phyloP scores from a whole-genome alignment of 306 rosid species.

The Quercus alba region DNA sequence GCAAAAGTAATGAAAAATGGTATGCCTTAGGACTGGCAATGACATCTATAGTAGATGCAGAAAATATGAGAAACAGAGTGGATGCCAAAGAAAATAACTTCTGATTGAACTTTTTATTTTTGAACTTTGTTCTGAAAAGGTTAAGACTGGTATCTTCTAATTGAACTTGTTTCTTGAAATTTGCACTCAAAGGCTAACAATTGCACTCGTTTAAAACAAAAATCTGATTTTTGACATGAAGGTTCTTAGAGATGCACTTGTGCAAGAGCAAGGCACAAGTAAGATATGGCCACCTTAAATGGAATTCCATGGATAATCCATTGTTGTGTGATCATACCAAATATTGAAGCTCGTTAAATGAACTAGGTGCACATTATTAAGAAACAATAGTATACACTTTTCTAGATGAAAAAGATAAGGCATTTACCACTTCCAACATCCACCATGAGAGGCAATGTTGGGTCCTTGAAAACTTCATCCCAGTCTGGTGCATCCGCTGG shows the following conservation, averaged over 20 bases:
- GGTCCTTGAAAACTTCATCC: constrained; percentile 75
- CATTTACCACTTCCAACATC: constrained; percentile 90
- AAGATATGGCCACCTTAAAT: no score
- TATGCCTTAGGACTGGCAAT: neutral
- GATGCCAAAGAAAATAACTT: neutral
- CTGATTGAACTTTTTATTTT: neutral
- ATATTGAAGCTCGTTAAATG: neutral
- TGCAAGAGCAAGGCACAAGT: no score
- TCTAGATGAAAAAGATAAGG: neutral
- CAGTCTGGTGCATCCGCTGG: constrained; percentile 77
- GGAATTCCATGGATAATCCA: no score
- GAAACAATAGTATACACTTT: neutral
- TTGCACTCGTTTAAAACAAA: neutral
- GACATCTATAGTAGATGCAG: neutral
- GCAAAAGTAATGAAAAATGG: neutral
- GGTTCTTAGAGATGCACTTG: neutral
- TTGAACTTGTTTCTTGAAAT: neutral
- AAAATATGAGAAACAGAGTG: no score
- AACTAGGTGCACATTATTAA: neutral
- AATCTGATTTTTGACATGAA: neutral
- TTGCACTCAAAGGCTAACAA: neutral
- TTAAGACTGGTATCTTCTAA: neutral
- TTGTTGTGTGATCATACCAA: no score
- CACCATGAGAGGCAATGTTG: constrained; percentile 83
- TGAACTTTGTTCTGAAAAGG: no score